Evolutionary conservation across 371 early-diverging fungal genomes (phyloP), one percentile per base, ranked within the genome.

Genomic region (Mortierella sp.): DNA sequence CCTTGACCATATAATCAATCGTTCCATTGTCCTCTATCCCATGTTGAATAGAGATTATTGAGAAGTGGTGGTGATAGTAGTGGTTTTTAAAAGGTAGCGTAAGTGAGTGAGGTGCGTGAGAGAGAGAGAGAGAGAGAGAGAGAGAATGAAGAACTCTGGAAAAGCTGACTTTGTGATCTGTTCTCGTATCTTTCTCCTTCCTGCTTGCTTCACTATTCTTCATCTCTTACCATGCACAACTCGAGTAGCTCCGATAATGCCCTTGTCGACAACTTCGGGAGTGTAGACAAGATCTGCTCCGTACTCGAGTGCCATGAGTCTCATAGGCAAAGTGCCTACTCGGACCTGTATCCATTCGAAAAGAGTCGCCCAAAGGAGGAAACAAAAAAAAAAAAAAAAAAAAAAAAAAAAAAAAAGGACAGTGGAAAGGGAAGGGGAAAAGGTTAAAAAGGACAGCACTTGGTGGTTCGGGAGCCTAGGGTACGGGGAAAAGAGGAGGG

Each of bases 221-320:
- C 30, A 18, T 16, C 30, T 68, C 60, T 80, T 84, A 91, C 92
- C 83, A 71, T 97, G 93, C 29, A 89, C 87, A 45, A 88, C 74
- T 53, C 98, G 88, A 44, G 85, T 83, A n/a, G 92, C 89, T n/a
- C 90, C 92, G 43, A 93, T 89, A 28, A 98, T 91, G 57, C 92
- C 84, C 68, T 91, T 93, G 84, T 96, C 99, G 16, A 98, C 89
- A 14, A 94, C 89, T 80, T 98, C 99, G 29, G 96, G 95, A 5
- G 92, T 86, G 88, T 95, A 98, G 18, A 98, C 97, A 37, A 96
- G 75, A 82, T 97, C 97, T 45, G 98, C 98, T 1, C 97, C 97
- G 69, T 96, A 94, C 52, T 93, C 86, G 29, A 96, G 84, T 3
- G 95, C 89, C 68, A 95, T 72, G 67, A 95, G 82, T 21, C 98